These are phyloP conservation scores for Phytophthora vignae DNA, from an alignment of 352 stramenopile genomes.

Conservation along the genomic window DNA sequence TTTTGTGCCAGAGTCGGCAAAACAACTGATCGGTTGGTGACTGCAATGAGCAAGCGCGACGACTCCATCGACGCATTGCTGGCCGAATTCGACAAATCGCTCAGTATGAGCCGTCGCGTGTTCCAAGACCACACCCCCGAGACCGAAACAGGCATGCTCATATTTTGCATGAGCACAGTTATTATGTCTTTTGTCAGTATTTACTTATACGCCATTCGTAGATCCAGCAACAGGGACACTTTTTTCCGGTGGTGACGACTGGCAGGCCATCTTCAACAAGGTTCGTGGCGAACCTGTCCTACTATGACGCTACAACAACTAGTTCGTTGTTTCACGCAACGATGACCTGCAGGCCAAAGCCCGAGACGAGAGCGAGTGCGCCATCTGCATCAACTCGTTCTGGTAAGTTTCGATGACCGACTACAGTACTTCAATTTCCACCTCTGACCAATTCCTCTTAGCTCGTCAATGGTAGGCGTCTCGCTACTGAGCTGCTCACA, in stretches of 20 bases:
- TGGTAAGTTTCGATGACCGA: constrained; percentile 37
- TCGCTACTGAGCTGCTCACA: constrained; percentile 84
- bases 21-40: constrained; percentile 64
- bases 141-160: constrained; percentile 38
- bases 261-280: constrained; percentile 52
- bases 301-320: background rate
- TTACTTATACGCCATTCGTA: background rate
- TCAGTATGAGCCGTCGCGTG: constrained; percentile 70
- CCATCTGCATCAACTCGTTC: constrained; percentile 86
- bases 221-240: constrained; percentile 1
- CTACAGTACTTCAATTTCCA: background rate
- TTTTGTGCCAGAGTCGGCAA: constrained; percentile 54
- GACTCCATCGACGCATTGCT: constrained; percentile 89
- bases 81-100: constrained; percentile 74
- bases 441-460: constrained; percentile 13
- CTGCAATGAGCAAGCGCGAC: constrained; percentile 64
- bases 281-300: constrained; percentile 18
- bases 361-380: constrained; percentile 70
- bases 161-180: background rate
- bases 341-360: constrained; percentile 40
- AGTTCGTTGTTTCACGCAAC: background rate
- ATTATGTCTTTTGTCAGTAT: background rate
- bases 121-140: constrained; percentile 55
- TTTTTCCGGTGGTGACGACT: constrained; percentile 38
- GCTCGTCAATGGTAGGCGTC: constrained; percentile 43